Percentiles rank a stretch among this genome's conserved stretches.
Conservation (phyloP, 164 flowering plant species). For the Echeveria elegans region DNA sequence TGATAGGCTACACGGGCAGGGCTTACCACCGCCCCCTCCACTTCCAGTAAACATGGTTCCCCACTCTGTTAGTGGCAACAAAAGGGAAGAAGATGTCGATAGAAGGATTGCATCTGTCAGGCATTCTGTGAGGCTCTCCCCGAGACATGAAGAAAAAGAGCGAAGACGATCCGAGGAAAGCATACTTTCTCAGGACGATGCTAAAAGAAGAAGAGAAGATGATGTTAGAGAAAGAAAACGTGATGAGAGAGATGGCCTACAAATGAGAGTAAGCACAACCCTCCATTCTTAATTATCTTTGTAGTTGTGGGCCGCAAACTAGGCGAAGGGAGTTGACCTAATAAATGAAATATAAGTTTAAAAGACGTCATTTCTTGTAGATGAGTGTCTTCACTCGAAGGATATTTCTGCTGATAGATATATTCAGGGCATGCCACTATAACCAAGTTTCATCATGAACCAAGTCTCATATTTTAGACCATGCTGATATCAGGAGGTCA, state of each 20-base stretch:
- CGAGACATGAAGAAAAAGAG: constrained; percentile 91
- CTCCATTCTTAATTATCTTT: background rate
- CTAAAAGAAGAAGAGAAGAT: constrained; percentile 84
- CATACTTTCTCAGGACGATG: constrained; percentile 57
- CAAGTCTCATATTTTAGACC: background rate
- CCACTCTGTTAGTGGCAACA: constrained; percentile 54
- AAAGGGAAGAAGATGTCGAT: constrained; percentile 84
- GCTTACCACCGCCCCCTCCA: constrained; percentile 97
- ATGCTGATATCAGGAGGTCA: background rate
- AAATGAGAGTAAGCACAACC: constrained; percentile 47
- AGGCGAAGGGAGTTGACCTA: background rate
- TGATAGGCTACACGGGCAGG: constrained; percentile 78
- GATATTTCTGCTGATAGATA: background rate
- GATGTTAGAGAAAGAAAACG: constrained; percentile 85
- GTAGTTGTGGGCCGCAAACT: background rate
- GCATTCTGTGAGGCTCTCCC: constrained; percentile 79
- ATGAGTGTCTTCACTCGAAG: too few species aligned
- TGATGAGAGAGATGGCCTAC: constrained; percentile 65
- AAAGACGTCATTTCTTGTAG: too few species aligned
- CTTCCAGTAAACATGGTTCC: constrained; percentile 76
- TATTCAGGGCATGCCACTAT: background rate
- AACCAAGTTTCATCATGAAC: background rate
- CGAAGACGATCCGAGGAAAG: constrained; percentile 85
- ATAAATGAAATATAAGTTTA: background rate
- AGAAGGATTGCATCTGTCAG: constrained; percentile 65